phyloP scores from a whole-genome alignment of 371 early-diverging fungal species.

The Mortierella sp. region DNA sequence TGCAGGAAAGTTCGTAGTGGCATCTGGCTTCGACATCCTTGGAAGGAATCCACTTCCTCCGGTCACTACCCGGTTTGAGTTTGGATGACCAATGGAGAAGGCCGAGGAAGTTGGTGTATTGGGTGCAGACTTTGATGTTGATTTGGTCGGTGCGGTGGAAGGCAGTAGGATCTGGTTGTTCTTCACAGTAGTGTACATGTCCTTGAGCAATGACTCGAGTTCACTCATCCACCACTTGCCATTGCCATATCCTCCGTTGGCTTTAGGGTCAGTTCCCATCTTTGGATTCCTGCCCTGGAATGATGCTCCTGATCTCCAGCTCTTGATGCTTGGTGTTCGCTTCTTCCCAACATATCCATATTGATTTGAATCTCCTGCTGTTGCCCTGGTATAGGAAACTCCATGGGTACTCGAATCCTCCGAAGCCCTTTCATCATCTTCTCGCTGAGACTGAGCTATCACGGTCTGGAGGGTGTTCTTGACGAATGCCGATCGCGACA shows the following conservation, averaged over 20 bases:
- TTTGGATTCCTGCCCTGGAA: slow-evolving; percentile 6
- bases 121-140: slow-evolving; percentile 12
- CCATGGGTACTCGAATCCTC: not conserved
- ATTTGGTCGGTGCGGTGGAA: slow-evolving; percentile 13
- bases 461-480: slow-evolving; percentile 70
- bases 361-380: slow-evolving; percentile 16
- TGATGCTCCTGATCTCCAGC: slow-evolving; percentile 26
- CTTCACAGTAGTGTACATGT: slow-evolving; percentile 81
- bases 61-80: slow-evolving; percentile 42
- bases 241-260: slow-evolving; percentile 31
- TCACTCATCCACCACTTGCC: slow-evolving; percentile 50
- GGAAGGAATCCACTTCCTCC: slow-evolving; percentile 18
- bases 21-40: slow-evolving; percentile 16
- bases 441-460: slow-evolving; percentile 38
- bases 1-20: slow-evolving; percentile 1
- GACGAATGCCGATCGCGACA: slow-evolving; percentile 71
- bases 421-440: no score
- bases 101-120: slow-evolving; percentile 19
- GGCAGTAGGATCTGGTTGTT: slow-evolving; percentile 80
- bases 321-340: slow-evolving; percentile 44
- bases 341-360: not conserved
- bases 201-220: slow-evolving; percentile 57
- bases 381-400: slow-evolving; percentile 10
- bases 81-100: slow-evolving; percentile 57
- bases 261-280: slow-evolving; percentile 18